Percentiles rank a stretch among this genome's conserved stretches.
These are phyloP conservation scores for Tuber brumale DNA, from an alignment of 495 filamentous ascomycete species.

Conservation along the genomic window DNA sequence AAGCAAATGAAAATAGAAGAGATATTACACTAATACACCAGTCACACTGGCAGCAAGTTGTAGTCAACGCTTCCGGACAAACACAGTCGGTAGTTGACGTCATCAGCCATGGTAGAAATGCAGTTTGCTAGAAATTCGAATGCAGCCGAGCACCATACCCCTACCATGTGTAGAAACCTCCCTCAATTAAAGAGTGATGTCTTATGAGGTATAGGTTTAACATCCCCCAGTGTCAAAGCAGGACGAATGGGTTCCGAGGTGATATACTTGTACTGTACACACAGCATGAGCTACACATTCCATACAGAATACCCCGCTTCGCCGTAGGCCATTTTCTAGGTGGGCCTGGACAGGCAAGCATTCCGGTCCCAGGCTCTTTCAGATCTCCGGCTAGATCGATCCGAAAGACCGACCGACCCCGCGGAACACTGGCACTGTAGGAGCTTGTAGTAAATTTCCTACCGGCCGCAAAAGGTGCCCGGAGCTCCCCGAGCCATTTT, in stretches of 20 bases:
- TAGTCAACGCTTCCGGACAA: not conserved
- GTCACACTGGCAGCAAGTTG: not conserved
- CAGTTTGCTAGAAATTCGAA: not conserved
- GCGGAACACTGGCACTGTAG: not conserved
- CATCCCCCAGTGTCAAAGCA: not conserved
- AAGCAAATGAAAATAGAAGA: not conserved
- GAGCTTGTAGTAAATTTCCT: too few relatives aligned
- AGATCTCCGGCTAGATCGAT: not conserved
- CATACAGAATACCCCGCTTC: not conserved
- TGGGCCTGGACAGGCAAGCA: not conserved
- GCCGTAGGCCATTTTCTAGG: not conserved
- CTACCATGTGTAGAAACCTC: not conserved
- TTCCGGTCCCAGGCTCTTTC: not conserved
- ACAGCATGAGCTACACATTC: not conserved
- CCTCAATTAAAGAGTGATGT: not conserved
- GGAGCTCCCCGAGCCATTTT: too few relatives aligned
- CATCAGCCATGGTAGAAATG: not conserved
- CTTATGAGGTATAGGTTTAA: not conserved
- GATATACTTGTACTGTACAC: too few relatives aligned
- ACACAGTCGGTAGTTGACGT: not conserved
- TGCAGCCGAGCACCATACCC: not conserved
- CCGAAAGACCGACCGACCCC: not conserved
- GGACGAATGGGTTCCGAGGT: not conserved
- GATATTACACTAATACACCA: not conserved
- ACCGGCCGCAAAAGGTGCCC: too few relatives aligned